A percentile compares a stretch with the other conserved stretches of the same genome.
These are phyloP conservation scores for Phyllosticta citrichinensis DNA, from an alignment of 2,329 filamentous ascomycete species.

Conservation along the genomic window DNA sequence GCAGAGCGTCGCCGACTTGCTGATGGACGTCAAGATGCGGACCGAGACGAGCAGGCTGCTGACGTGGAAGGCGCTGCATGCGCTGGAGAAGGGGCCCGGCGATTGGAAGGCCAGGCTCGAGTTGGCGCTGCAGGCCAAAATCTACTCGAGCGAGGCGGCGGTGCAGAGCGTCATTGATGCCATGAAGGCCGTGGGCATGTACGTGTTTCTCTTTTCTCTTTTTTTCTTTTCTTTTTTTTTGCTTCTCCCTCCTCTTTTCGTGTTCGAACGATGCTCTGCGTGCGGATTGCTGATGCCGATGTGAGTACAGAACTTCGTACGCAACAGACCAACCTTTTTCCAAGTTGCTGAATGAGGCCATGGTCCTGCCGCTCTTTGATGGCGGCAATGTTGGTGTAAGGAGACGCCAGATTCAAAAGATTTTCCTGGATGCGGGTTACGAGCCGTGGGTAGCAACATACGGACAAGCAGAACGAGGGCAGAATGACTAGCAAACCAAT, in stretches of 20 bases:
- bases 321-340: constrained; percentile 33
- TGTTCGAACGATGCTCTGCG: background rate
- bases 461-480: background rate
- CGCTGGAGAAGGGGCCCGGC: constrained; percentile 33
- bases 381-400: constrained; percentile 46
- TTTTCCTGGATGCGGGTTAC: constrained; percentile 37
- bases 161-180: constrained; percentile 40
- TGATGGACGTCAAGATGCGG: constrained; percentile 44
- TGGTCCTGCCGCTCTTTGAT: constrained; percentile 30
- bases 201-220: constrained; percentile 18
- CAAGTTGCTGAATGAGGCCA: constrained; percentile 16
- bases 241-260: background rate
- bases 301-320: constrained; percentile 28
- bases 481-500: no score
- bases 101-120: constrained; percentile 34
- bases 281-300: constrained; percentile 9
- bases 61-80: constrained; percentile 43
- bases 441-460: constrained; percentile 32
- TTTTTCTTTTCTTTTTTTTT: constrained; percentile 1
- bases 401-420: constrained; percentile 37
- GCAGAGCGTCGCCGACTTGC: constrained; percentile 42
- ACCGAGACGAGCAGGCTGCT: constrained; percentile 41
- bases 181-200: constrained; percentile 45
- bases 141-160: constrained; percentile 41
- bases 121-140: constrained; percentile 40